phyloP scores from a whole-genome alignment of 2,329 filamentous ascomycete species.

The Fusarium oligoseptatum region DNA sequence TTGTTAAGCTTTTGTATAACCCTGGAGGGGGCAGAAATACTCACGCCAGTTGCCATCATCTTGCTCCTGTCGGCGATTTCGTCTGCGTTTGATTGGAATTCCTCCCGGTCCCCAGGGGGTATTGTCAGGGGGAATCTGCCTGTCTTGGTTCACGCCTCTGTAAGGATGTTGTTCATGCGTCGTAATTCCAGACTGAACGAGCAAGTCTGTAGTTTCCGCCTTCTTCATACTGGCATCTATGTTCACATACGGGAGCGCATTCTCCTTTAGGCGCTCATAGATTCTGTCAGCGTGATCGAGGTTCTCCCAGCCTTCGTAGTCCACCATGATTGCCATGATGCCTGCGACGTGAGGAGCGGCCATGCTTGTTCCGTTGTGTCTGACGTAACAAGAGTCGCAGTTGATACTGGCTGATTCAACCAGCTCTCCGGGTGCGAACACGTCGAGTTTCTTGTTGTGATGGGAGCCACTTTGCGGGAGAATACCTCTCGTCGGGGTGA shows the following conservation, averaged over 20 bases:
- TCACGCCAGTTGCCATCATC: neutral
- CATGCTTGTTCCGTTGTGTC: conserved; percentile 10
- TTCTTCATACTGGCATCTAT: neutral
- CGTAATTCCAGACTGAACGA: neutral
- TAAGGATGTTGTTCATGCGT: neutral
- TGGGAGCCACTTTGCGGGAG: neutral
- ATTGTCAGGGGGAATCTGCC: neutral
- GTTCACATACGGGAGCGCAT: neutral
- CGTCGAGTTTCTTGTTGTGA: neutral
- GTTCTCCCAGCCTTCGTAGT: neutral
- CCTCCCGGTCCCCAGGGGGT: neutral
- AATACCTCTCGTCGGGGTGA: neutral
- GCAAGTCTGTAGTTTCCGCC: neutral
- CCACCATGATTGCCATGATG: conserved; percentile 2
- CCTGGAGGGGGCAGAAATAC: neutral
- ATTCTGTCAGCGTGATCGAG: neutral
- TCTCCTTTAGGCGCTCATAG: neutral
- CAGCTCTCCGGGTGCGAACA: neutral
- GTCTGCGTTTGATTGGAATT: neutral
- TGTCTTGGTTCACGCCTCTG: neutral
- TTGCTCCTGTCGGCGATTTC: neutral
- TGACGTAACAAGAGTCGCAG: neutral
- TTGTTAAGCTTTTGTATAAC: neutral
- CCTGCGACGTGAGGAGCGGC: conserved; percentile 2
- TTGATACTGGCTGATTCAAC: neutral